These are phyloP conservation scores for Cyclanthera cordifolia DNA, from an alignment of 306 rosid species.

Conservation along the genomic window DNA sequence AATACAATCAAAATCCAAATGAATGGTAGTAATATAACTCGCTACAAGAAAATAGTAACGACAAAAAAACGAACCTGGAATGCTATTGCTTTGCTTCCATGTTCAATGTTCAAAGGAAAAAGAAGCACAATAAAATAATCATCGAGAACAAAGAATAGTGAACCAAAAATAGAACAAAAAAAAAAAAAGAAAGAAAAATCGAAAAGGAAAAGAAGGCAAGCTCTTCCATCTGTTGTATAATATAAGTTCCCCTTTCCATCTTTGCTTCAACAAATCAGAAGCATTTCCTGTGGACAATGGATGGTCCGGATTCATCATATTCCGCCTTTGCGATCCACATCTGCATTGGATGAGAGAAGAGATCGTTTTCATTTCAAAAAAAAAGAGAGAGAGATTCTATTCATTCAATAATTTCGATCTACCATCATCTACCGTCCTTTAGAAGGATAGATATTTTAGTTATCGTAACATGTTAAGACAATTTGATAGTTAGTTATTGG, in stretches of 20 bases:
- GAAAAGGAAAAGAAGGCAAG: no score
- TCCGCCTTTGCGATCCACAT: constrained; percentile 99
- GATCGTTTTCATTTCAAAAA: no score
- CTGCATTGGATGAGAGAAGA: constrained; percentile 29
- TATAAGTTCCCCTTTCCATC: constrained; percentile 19
- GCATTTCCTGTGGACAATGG: constrained; percentile 97
- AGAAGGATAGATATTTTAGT: no score
- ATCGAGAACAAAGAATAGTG: constrained; percentile 27
- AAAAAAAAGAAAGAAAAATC: background rate
- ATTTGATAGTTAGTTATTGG: no score
- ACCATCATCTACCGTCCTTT: background rate
- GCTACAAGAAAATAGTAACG: background rate
- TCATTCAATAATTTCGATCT: background rate
- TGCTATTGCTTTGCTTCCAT: constrained; percentile 41
- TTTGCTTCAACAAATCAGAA: constrained; percentile 43
- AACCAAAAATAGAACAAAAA: constrained; percentile 9
- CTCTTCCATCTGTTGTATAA: constrained; percentile 28
- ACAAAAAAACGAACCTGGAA: constrained; percentile 26
- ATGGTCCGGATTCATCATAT: constrained; percentile 92
- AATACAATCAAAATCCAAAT: background rate
- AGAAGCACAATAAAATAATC: constrained; percentile 30
- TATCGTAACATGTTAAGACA: background rate
- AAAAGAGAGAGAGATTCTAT: background rate
- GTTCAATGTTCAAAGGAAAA: constrained; percentile 29
- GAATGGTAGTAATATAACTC: no score